Evolutionary conservation across 306 rosid species (phyloP).

Genomic region (Fragaria nilgerrensis): DNA sequence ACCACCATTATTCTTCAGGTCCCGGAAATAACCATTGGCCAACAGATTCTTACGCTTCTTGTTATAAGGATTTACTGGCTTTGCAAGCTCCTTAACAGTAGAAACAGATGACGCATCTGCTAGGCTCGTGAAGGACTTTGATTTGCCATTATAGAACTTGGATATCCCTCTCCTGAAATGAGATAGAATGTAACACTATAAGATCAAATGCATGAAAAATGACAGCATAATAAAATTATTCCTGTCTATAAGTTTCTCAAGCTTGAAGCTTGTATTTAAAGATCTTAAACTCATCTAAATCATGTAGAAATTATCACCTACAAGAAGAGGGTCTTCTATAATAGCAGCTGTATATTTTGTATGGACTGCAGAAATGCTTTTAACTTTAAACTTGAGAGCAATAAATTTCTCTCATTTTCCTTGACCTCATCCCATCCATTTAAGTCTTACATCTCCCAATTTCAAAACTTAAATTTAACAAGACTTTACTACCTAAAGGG

Average conservation of each 20-base stretch:
- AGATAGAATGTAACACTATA: neutral
- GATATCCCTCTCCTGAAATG: conserved; percentile 87
- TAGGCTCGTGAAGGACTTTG: conserved; percentile 85
- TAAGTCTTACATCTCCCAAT: neutral
- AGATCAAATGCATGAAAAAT: neutral
- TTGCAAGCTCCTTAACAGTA: conserved; percentile 56
- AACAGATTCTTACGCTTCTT: conserved; percentile 71
- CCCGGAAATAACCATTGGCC: conserved; percentile 34
- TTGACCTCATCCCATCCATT: neutral
- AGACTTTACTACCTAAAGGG: neutral
- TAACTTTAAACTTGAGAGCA: neutral
- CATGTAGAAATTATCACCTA: neutral
- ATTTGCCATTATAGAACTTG: conserved; percentile 78
- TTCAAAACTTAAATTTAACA: neutral
- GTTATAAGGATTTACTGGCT: conserved; percentile 73
- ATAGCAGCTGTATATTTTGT: neutral
- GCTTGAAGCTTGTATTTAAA: neutral
- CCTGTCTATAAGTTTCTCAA: neutral
- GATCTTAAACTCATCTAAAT: neutral
- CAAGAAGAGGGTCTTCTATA: neutral
- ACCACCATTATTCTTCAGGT: conserved; percentile 25
- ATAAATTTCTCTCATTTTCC: neutral
- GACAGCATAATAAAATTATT: neutral
- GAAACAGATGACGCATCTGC: conserved; percentile 52
- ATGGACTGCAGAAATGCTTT: neutral